Evolutionary conservation across 768 basidiomycete species (phyloP).

Genomic region (Porpolomopsis calyptriformis): DNA sequence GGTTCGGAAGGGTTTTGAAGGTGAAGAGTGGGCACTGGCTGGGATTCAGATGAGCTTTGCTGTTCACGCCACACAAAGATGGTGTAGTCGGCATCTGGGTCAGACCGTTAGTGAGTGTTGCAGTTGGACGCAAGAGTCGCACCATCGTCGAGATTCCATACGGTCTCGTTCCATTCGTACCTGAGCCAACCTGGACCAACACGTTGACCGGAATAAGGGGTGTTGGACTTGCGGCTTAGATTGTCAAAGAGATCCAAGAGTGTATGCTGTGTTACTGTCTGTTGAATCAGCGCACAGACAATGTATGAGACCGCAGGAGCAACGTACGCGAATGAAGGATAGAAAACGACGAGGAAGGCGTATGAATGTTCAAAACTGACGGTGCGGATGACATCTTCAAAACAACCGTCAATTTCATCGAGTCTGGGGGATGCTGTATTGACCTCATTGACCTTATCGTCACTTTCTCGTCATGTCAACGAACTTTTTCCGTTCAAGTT

Average conservation of each 20-base stretch:
- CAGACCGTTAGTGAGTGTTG: neutral
- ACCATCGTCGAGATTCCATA: slow-evolving; percentile 92
- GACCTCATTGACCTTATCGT: too few relatives aligned
- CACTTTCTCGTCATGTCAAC: too few relatives aligned
- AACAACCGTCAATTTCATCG: too few relatives aligned
- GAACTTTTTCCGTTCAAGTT: too few relatives aligned
- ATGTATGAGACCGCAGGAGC: slow-evolving; percentile 3
- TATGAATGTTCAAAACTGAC: slow-evolving; percentile 61
- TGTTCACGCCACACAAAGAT: slow-evolving; percentile 76
- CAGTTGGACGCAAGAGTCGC: slow-evolving; percentile 12
- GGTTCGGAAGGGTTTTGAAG: slow-evolving; percentile 50
- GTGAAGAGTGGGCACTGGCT: slow-evolving; percentile 45
- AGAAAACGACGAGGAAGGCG: slow-evolving; percentile 64
- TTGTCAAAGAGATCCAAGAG: slow-evolving; percentile 57
- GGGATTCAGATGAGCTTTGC: slow-evolving; percentile 21
- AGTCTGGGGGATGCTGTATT: too few relatives aligned
- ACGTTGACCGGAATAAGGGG: slow-evolving; percentile 46
- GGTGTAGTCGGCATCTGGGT: slow-evolving; percentile 69
- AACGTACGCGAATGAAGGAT: slow-evolving; percentile 64
- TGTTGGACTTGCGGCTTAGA: slow-evolving; percentile 53
- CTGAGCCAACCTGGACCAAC: slow-evolving; percentile 77
- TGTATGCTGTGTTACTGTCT: slow-evolving; percentile 59
- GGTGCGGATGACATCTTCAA: slow-evolving; percentile 25
- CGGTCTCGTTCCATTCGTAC: slow-evolving; percentile 66
- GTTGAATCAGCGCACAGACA: slow-evolving; percentile 4